phyloP scores from a whole-genome alignment of 2,329 filamentous ascomycete genomes.

The Diplodia corticola region DNA sequence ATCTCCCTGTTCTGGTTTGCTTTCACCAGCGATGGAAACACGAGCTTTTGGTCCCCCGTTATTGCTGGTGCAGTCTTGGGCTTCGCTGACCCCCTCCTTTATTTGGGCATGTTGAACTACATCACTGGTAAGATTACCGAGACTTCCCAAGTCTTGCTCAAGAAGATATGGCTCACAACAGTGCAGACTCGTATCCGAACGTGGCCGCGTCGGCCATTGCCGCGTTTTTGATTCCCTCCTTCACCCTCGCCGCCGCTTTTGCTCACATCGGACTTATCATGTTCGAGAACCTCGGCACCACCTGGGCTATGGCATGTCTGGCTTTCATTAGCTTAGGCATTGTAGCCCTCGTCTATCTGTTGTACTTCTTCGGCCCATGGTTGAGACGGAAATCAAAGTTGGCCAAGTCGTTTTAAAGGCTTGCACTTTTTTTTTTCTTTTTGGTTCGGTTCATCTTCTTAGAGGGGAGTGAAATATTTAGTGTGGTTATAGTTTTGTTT shows the following conservation, averaged over 20 bases:
- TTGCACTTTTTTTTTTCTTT: not conserved
- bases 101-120: constrained; percentile 22
- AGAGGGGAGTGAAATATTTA: not conserved
- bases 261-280: constrained; percentile 22
- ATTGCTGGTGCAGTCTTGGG: constrained; percentile 17
- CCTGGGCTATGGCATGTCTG: constrained; percentile 22
- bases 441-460: not conserved
- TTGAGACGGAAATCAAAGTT: constrained; percentile 13
- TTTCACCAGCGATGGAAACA: constrained; percentile 26
- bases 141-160: not conserved
- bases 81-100: constrained; percentile 18
- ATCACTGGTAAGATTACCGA: constrained; percentile 12
- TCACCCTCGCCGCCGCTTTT: constrained; percentile 22
- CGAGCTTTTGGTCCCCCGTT: constrained; percentile 22
- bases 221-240: constrained; percentile 22
- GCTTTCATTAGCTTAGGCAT: constrained; percentile 23
- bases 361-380: constrained; percentile 23
- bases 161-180: not conserved
- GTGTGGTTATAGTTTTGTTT: not conserved
- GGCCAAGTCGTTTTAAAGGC: constrained; percentile 8
- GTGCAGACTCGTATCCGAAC: constrained; percentile 19
- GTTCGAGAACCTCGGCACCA: constrained; percentile 23
- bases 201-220: constrained; percentile 21
- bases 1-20: constrained; percentile 45
- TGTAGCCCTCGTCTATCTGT: constrained; percentile 21